A percentile compares a stretch with the other conserved stretches of the same genome.
Evolutionary conservation across 139 green algal genomes (phyloP).

Genomic region (Edaphochlamys debaryana): DNA sequence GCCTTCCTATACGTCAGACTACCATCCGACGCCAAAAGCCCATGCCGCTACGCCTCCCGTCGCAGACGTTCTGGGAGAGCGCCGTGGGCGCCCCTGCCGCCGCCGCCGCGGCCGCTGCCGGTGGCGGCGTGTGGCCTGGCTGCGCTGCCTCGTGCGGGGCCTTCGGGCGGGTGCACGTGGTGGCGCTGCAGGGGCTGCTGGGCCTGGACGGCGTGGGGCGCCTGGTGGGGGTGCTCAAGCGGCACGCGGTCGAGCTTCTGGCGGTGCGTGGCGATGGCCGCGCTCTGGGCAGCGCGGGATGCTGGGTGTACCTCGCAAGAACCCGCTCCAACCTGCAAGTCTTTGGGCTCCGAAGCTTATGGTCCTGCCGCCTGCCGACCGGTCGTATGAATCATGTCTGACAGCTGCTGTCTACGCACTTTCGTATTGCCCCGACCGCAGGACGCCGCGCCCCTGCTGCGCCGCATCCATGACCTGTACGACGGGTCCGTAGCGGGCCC

Average conservation of each 20-base stretch:
- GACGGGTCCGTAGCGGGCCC: slow-evolving; percentile 14
- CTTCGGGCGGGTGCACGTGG: slow-evolving; percentile 7
- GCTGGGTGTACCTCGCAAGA: no score
- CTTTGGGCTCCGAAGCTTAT: no score
- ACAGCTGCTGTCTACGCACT: no score
- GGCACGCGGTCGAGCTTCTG: not conserved
- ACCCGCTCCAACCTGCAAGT: no score
- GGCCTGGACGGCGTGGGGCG: slow-evolving; percentile 8
- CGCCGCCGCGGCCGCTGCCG: not conserved
- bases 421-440: no score
- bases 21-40: no score
- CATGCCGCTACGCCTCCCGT: no score
- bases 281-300: no score
- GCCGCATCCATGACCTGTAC: slow-evolving; percentile 20
- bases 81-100: not conserved
- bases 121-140: not conserved
- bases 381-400: no score
- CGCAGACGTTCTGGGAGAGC: slow-evolving; percentile 13
- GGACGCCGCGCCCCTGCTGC: slow-evolving; percentile 19
- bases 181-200: slow-evolving; percentile 15
- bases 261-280: slow-evolving; percentile 7
- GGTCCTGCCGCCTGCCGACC: no score
- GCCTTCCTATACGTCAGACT: no score
- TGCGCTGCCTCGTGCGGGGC: not conserved
- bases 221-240: slow-evolving; percentile 3